Evolutionary conservation across 2,329 filamentous ascomycete genomes (phyloP).

Genomic region (Tolypocladium pustulatum): DNA sequence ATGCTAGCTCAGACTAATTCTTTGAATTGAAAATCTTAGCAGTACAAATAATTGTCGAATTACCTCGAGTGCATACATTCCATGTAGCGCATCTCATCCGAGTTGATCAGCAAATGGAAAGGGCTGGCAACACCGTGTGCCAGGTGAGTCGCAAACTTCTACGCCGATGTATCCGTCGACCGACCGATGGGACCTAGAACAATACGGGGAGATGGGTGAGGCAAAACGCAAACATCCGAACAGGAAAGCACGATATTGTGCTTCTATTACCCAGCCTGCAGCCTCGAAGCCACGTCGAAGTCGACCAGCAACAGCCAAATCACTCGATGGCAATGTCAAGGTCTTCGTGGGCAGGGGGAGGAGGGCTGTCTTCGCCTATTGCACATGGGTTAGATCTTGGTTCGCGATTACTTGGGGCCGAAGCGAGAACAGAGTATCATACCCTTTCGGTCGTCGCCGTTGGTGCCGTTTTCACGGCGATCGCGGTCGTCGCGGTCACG

Average conservation of each 20-base stretch:
- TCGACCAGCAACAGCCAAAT: conserved; percentile 3
- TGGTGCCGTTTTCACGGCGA: conserved; percentile 65
- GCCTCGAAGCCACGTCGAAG: conserved; percentile 5
- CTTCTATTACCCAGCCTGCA: conserved; percentile 2
- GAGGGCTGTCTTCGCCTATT: conserved; percentile 52
- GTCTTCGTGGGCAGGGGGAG: conserved; percentile 80
- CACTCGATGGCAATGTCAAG: conserved; percentile 75
- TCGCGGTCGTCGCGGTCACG: conserved; percentile 59
- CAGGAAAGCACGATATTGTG: conserved; percentile 13
- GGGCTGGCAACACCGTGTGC: conserved; percentile 1
- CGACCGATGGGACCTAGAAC: conserved; percentile 11
- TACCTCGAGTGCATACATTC: conserved; percentile 3
- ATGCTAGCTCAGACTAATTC: background rate
- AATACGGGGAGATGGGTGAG: conserved; percentile 7
- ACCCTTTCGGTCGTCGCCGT: conserved; percentile 90
- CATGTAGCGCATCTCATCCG: conserved; percentile 1
- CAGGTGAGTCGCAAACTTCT: conserved; percentile 6
- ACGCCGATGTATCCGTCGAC: conserved; percentile 11
- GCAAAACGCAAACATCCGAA: conserved; percentile 3
- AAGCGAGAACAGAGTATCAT: conserved; percentile 13
- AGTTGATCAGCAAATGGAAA: background rate
- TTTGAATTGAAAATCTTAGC: background rate
- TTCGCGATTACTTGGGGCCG: background rate
- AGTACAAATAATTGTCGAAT: conserved; percentile 6
- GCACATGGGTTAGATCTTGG: background rate